A percentile compares a stretch with the other conserved stretches of the same genome.
phyloP scores from a whole-genome alignment of 1,284 basidiomycete genomes.

The Papiliotrema terrestris region DNA sequence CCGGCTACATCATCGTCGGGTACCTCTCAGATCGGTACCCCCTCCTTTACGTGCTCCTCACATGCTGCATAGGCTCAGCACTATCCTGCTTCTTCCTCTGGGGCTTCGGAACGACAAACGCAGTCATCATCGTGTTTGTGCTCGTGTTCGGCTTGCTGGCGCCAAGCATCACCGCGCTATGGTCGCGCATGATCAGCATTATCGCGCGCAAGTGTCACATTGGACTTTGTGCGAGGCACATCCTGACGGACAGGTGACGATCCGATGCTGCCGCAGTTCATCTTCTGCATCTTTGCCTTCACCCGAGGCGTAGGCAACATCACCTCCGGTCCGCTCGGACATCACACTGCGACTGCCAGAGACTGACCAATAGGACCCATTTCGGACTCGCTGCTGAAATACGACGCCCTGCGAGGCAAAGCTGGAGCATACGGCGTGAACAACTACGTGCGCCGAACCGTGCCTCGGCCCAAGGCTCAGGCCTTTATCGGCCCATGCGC shows the following conservation, averaged over 20 bases:
- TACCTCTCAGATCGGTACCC: conserved; percentile 41
- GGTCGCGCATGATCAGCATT: conserved; percentile 36
- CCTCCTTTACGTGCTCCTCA: conserved; percentile 30
- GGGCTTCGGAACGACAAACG: conserved; percentile 42
- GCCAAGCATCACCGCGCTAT: conserved; percentile 33
- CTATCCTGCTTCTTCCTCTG: conserved; percentile 44
- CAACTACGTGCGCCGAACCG: conserved; percentile 32
- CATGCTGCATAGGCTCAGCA: conserved; percentile 37
- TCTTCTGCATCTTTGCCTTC: conserved; percentile 44
- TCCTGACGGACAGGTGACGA: conserved; percentile 36
- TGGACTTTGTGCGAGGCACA: neutral
- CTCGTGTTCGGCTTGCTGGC: conserved; percentile 36
- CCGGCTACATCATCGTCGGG: conserved; percentile 40
- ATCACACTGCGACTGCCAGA: neutral
- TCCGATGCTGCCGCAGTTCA: conserved; percentile 28
- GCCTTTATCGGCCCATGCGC: too few species aligned
- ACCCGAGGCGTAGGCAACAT: conserved; percentile 46
- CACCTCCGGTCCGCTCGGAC: conserved; percentile 29
- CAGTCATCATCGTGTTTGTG: conserved; percentile 28
- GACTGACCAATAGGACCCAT: conserved; percentile 24
- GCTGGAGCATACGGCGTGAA: conserved; percentile 42
- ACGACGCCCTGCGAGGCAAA: conserved; percentile 19
- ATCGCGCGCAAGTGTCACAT: conserved; percentile 25
- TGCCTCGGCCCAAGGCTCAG: too few species aligned
- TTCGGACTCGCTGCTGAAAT: conserved; percentile 32